Base-by-base conservation (phyloP, 768 basidiomycete genomes). In the Calvatia gigantea region DNA sequence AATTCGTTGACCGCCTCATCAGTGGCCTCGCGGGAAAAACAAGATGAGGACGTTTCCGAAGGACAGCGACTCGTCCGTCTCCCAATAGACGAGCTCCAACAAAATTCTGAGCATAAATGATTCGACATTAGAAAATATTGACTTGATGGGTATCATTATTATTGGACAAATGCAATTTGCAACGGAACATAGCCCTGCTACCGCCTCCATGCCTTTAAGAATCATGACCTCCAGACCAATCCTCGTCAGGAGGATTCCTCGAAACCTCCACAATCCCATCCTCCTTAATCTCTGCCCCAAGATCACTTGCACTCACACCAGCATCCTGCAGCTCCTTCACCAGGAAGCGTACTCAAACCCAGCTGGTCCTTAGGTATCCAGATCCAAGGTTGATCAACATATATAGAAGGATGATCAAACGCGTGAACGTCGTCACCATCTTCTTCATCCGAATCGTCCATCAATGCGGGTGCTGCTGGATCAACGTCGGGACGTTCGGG, bases 1-100 rank as follows among this genome's bases (percentile, higher is more conserved):
- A 11, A 8, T 21, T 15, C n/a, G 51, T 14, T 11, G 17, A 54
- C 32, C 28, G 41, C 17, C 39, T 12, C 38, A 23, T 50, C 35
- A 88, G 86, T 87, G 51, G 74, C 80, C 38, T 74, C 78, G 41
- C 74, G 77, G 42, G 75, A 76, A 38, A 63, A 69, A 32, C 60
- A 69, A 11, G 61, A 73, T 2, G 58, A 58, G 8, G 62, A 61
- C 15, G 46, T 48, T 17, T 44, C 60, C 17, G 69, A 72, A 6
- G 86, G 86, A 39, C 81, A 87, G 62, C 78, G 84, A 49, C 73
- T 90, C 28, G 86, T 90, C 25, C 85, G 87, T n/a, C 77, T 90
- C 8, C 86, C 87, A 0, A 74, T 89, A 32, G 87, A 89, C 52
- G 85, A 86, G 39, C 64, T 89, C 39, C 79, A 82, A 60, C 63